These are phyloP conservation scores for Gomphus bonarii DNA, from an alignment of 1,284 basidiomycete species.

Conservation along the genomic window DNA sequence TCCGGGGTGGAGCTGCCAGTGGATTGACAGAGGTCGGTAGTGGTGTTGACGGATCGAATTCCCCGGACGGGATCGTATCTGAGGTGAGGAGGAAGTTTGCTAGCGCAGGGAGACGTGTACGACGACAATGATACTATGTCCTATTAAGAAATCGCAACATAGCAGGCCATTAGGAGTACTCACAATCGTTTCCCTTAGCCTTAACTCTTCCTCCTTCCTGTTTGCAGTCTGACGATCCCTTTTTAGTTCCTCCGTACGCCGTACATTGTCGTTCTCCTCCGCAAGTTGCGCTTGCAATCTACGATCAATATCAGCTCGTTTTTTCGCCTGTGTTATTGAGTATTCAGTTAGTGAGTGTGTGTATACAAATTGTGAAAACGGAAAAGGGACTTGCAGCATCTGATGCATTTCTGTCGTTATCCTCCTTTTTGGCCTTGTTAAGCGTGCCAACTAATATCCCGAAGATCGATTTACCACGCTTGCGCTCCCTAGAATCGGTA, in stretches of 20 bases:
- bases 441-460: conserved; percentile 69
- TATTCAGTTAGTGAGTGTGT: not conserved
- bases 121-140: conserved; percentile 56
- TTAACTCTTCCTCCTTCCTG: conserved; percentile 69
- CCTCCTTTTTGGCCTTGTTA: conserved; percentile 74
- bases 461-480: conserved; percentile 77
- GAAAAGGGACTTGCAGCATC: conserved; percentile 48
- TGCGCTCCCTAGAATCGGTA: conserved; percentile 44
- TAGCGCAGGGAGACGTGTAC: conserved; percentile 55
- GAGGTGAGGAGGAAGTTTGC: conserved; percentile 69
- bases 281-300: conserved; percentile 70
- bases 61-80: conserved; percentile 41
- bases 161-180: conserved; percentile 21
- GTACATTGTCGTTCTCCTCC: conserved; percentile 74
- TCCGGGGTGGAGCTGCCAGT: conserved; percentile 41
- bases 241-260: conserved; percentile 71
- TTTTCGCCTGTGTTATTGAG: conserved; percentile 52
- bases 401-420: conserved; percentile 66
- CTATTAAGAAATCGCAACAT: not conserved
- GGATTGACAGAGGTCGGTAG: conserved; percentile 28
- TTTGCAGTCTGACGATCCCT: conserved; percentile 65
- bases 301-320: conserved; percentile 67
- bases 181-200: conserved; percentile 69
- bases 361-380: not conserved
- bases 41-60: conserved; percentile 10